Evolutionary conservation across 495 filamentous ascomycete genomes (phyloP), one percentile per base, ranked within the genome.

Genomic region (Staphylotrichum tortipilum): DNA sequence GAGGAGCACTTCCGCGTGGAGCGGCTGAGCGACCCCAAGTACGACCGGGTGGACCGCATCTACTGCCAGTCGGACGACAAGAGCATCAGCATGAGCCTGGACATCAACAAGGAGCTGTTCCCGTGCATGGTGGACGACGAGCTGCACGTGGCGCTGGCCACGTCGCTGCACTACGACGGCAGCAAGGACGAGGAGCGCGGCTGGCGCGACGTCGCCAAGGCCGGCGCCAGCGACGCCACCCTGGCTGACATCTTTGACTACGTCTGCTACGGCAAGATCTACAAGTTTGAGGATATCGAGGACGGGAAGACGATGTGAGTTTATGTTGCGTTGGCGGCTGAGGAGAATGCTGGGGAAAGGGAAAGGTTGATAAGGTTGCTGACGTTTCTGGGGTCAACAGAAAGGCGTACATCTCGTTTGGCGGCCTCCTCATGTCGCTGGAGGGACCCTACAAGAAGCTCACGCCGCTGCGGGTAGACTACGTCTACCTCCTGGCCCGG

Each of bases 361-460:
- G n/a, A n/a, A n/a, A n/a, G n/a, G n/a, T n/a, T n/a, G n/a, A n/a
- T n/a, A 7, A 15, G 21, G 36, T 26, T 4, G 42, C 64, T 71
- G 48, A 70, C 34, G 12, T 33, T 11, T 30, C 22, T n/a, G n/a
- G 34, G 49, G 41, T 19, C 34, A 43, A 57, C 57, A 98, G 94
- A 66, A 91, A 92, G 63, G 85, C 88, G 12, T 97, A 88, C 67
- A 76, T 89, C 58, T 92, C 86, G 3, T 99, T 96, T 57, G 92
- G 92, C 29, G 92, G 92, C 2, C 65, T 99, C 52, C 65, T 99
- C 55, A 82, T 97, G 59, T 83, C 82, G 62, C 77, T 99, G 21
- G 86, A 94, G 61, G 92, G 94, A 2, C 91, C 92, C 3, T 95
- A 92, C 63, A 95, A 94, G 78, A 94, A 91, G 73, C 80, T 97